Conservation (phyloP, 1,284 basidiomycete species). For the Phellopilus nigrolimitatus region DNA sequence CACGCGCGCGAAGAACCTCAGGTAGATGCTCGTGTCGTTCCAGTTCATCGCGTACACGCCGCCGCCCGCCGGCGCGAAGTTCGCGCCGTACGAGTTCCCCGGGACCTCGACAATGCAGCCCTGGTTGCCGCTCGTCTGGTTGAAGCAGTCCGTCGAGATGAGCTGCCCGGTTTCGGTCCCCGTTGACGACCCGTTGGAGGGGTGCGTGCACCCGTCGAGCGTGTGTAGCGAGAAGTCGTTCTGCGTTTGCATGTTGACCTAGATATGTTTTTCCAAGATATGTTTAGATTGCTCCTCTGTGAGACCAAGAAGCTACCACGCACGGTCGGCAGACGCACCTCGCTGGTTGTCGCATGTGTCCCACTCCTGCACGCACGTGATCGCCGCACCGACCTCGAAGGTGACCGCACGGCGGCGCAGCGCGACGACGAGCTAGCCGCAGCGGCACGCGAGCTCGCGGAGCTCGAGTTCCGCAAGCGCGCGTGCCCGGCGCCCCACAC, state of each 20-base stretch:
- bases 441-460: too few relatives aligned
- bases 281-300: neutral
- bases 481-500: too few relatives aligned
- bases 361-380: too few relatives aligned
- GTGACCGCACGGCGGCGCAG: too few relatives aligned
- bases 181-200: constrained; percentile 16
- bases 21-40: constrained; percentile 36
- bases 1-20: constrained; percentile 40
- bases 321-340: too few relatives aligned
- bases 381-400: too few relatives aligned
- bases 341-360: too few relatives aligned
- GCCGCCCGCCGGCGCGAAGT: constrained; percentile 36
- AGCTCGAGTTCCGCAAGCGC: too few relatives aligned
- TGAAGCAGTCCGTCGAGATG: constrained; percentile 27
- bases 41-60: constrained; percentile 42
- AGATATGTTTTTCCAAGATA: neutral
- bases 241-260: constrained; percentile 26
- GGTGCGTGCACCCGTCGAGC: constrained; percentile 27
- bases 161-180: constrained; percentile 19
- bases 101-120: constrained; percentile 41
- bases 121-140: constrained; percentile 31
- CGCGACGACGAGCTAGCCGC: too few relatives aligned
- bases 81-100: constrained; percentile 33
- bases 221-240: constrained; percentile 34
- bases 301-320: neutral